phyloP scores from a whole-genome alignment of 2,329 filamentous ascomycete species.

The Epichloe amarillans region DNA sequence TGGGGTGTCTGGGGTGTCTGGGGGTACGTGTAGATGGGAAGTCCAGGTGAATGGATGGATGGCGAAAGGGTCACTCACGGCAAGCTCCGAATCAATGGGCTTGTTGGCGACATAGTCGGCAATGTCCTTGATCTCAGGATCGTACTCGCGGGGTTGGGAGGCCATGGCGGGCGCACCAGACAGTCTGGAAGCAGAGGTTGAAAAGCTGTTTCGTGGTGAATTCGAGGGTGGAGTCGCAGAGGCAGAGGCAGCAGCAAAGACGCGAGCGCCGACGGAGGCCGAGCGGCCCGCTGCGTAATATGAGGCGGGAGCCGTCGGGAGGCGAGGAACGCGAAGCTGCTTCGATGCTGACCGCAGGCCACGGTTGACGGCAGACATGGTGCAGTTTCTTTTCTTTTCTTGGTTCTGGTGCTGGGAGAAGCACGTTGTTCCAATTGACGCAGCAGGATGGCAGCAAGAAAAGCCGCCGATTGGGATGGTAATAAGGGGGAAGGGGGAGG shows the following conservation, averaged over 20 bases:
- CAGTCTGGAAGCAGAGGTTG: slow-evolving; percentile 33
- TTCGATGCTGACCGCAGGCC: slow-evolving; percentile 40
- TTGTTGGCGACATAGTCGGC: slow-evolving; percentile 90
- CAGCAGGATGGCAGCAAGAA: neutral
- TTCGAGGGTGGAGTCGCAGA: slow-evolving; percentile 10
- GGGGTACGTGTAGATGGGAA: neutral
- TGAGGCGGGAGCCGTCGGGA: slow-evolving; percentile 4
- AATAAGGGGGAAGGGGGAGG: neutral
- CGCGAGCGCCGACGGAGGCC: slow-evolving; percentile 15
- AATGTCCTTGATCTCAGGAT: slow-evolving; percentile 90
- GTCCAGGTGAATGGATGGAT: neutral
- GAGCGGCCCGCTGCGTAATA: slow-evolving; percentile 8
- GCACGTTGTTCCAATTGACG: slow-evolving; percentile 1
- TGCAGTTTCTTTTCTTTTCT: slow-evolving; percentile 3
- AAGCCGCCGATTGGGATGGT: neutral
- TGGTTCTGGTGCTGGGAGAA: neutral
- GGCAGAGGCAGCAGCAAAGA: slow-evolving; percentile 18
- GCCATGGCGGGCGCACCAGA: slow-evolving; percentile 38
- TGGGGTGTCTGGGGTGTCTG: no score
- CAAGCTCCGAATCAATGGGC: slow-evolving; percentile 79
- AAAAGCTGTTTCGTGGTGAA: slow-evolving; percentile 27
- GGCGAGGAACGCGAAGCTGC: slow-evolving; percentile 34
- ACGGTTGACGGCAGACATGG: slow-evolving; percentile 42
- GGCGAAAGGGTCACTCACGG: slow-evolving; percentile 45
- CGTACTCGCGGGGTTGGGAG: slow-evolving; percentile 51